Evolutionary conservation across 202 grass and related monocot genomes (phyloP).

Genomic region (Brachypodium distachyon): DNA sequence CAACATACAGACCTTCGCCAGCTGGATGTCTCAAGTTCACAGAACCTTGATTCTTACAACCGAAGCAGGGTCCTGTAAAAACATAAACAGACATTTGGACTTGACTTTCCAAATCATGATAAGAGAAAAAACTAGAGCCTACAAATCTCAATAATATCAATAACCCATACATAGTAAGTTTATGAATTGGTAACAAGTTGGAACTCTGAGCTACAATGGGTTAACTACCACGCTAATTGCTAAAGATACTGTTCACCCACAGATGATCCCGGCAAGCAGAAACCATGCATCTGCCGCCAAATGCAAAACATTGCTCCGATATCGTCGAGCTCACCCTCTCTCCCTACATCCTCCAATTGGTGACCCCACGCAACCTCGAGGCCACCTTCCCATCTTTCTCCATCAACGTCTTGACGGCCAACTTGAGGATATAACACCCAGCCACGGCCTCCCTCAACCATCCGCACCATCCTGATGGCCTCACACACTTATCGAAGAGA

Average conservation of each 20-base stretch:
- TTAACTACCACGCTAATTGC: background rate
- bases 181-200: background rate
- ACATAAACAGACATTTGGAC: background rate
- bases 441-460: too few species aligned
- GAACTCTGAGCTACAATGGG: background rate
- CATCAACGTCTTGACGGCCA: too few species aligned
- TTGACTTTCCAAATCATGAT: background rate
- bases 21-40: background rate
- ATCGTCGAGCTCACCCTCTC: too few species aligned
- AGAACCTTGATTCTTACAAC: background rate
- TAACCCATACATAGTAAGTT: background rate
- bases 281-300: background rate
- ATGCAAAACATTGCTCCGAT: too few species aligned
- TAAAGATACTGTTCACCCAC: background rate
- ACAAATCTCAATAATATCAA: background rate
- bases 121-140: background rate
- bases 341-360: too few species aligned
- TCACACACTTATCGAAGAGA: too few species aligned
- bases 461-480: too few species aligned
- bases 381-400: background rate
- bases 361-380: too few species aligned
- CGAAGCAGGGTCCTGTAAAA: background rate
- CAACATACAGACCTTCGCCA: background rate
- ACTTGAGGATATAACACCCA: too few species aligned
- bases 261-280: background rate